Conservation (phyloP, 495 filamentous ascomycete genomes). For the Mycothermus thermophilus region DNA sequence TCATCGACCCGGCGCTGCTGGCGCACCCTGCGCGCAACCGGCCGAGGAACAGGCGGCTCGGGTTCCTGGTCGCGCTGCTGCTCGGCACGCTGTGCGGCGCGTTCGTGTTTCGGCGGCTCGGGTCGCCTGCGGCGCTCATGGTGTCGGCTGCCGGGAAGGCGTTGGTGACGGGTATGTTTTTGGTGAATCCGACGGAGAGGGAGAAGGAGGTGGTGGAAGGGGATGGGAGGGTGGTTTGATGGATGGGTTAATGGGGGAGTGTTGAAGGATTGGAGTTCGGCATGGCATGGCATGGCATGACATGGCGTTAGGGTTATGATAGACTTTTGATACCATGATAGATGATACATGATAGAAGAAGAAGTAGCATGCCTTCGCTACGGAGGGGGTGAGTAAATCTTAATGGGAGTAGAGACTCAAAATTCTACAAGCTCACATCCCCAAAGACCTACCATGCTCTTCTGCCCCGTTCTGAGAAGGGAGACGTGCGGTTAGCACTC, state of each 20-base stretch:
- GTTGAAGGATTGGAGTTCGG: no score
- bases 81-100: conserved; percentile 43
- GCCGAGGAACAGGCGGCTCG: conserved; percentile 35
- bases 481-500: no score
- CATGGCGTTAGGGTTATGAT: no score
- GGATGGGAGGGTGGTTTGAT: conserved; percentile 12
- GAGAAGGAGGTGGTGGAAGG: conserved; percentile 8
- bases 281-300: no score
- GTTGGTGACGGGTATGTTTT: conserved; percentile 30
- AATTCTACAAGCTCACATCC: no score
- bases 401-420: no score
- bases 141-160: conserved; percentile 32
- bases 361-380: no score
- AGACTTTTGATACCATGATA: no score
- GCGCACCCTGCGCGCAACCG: conserved; percentile 32
- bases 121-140: conserved; percentile 29
- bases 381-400: no score
- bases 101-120: conserved; percentile 26
- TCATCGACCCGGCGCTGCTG: conserved; percentile 39
- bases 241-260: not conserved
- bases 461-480: no score
- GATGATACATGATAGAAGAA: no score
- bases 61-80: conserved; percentile 37
- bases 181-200: conserved; percentile 28
- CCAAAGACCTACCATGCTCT: no score